Evolutionary conservation across 1,284 basidiomycete species (phyloP), one percentile per base, ranked within the genome.

Genomic region (Bondarzewia mesenterica): DNA sequence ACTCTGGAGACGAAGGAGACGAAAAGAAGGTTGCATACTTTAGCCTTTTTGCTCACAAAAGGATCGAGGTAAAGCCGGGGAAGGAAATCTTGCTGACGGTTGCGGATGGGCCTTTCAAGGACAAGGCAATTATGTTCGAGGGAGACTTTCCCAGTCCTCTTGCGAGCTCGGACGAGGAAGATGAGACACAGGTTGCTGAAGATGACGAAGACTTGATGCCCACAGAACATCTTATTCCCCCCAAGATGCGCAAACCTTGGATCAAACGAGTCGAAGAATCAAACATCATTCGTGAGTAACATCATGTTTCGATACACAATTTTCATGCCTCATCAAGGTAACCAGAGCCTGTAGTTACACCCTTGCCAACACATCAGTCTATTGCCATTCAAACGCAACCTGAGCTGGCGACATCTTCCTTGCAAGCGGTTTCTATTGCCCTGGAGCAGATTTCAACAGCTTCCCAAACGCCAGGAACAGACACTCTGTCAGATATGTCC

Each of bases 11-110:
- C 50, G 67, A 68, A 47, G 67, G 60, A 10, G 66, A 69, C 20
- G 56, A 56, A 14, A 54, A 54, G 15, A 54, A 62, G 22, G 58
- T 73, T 48, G 69, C 74, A 23, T 75, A 73, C 60, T 84, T 81
- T 58, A 75, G 71, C 57, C 64, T 84, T 7, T 79, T 82, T 59
- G 78, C 81, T 3, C 71, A 73, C 53, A 84, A 84, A 65, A 67
- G 76, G 51, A 79, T 84, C 58, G 77, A 78, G 57, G 72, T 81
- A 56, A 82, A 74, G 58, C 76, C 80, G 8, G 82, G 81, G 49
- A 82, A 80, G 61, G 78, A 80, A 62, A 75, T 84, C 42, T 68
- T 82, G 36, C 69, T 84, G 48, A 71, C 78, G 5, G 65, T 83
- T 29, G 73, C 71, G 37, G 72, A 78, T 52, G 73, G 74, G 32